Base-by-base conservation (phyloP, 2,329 filamentous ascomycete species). In the Aspergillus sp. region DNA sequence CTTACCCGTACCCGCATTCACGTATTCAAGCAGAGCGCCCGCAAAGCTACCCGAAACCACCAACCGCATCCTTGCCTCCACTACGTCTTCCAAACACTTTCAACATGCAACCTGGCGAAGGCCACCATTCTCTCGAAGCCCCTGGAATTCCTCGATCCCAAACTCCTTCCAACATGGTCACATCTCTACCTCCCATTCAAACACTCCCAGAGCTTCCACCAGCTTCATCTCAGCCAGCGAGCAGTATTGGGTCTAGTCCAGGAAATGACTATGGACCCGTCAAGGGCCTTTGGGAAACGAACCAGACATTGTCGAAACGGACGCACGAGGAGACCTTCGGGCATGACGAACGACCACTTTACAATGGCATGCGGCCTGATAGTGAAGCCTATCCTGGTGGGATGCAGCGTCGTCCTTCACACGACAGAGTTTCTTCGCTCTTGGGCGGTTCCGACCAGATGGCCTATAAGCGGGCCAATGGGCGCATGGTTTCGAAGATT, bases 361-460 rank as follows among this genome's bases (percentile, higher is more conserved):
- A 74, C 59, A 77, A 81, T 59, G 77, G 78, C 52, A 74, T 74
- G 71, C 75, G 78, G 27, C 77, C 78, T 7, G 72, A 74, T 53
- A 54, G 63, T 35, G 65, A 74, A 25, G 37, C 56, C 43, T 62
- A 69, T 63, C 55, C 65, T 15, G 58, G 39, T n/a, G 39, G n/a
- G 9, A 43, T 55, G 9, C 63, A 64, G 43, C 70, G 68, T 12
- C 65, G 71, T 39, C 64, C 63, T 45, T 66, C 70, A 3, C 66
- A 66, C 9, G 66, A 67, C 31, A 64, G 66, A 19, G 60, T 60
- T 19, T 60, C 65, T 8, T 31, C 27, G 27, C 58, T 66, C n/a
- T 66, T 67, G 60, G 63, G 58, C 35, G 64, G 68, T 19, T 48
- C 66, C 6, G 64, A 65, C 23, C 67, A 70, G 23, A 70, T 72